Conservation (phyloP, 768 basidiomycete species). For the Hemileccinum impolitum region DNA sequence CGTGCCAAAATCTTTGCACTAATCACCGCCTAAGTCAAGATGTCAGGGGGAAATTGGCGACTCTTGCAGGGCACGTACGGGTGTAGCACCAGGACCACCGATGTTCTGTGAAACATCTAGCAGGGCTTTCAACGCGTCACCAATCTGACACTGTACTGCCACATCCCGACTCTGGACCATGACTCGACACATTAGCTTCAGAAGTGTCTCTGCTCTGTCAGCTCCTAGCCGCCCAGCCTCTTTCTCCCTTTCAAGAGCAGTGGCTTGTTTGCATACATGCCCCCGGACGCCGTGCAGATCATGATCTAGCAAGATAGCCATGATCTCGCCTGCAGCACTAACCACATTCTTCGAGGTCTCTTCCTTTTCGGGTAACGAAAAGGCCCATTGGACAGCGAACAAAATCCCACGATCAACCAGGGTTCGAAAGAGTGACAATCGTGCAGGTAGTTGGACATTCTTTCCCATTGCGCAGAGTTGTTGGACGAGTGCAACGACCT, state of each 20-base stretch:
- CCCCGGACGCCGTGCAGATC: slow-evolving; percentile 83
- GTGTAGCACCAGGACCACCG: slow-evolving; percentile 35
- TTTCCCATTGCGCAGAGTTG: slow-evolving; percentile 95
- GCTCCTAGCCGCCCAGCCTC: slow-evolving; percentile 52
- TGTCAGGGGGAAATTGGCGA: slow-evolving; percentile 3
- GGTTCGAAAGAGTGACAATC: slow-evolving; percentile 80
- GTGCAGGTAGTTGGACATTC: slow-evolving; percentile 86
- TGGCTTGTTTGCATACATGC: slow-evolving; percentile 79
- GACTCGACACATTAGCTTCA: slow-evolving; percentile 71
- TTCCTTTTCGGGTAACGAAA: slow-evolving; percentile 63
- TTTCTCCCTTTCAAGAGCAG: slow-evolving; percentile 66
- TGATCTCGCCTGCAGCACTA: slow-evolving; percentile 80
- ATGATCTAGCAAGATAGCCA: slow-evolving; percentile 84
- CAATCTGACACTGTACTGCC: slow-evolving; percentile 86
- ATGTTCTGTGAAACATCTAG: slow-evolving; percentile 66
- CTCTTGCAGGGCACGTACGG: slow-evolving; percentile 25
- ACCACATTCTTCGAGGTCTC: slow-evolving; percentile 54
- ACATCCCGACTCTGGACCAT: slow-evolving; percentile 78
- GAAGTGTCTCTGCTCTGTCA: slow-evolving; percentile 67
- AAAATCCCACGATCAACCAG: slow-evolving; percentile 87
- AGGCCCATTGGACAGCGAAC: slow-evolving; percentile 90
- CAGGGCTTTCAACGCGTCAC: slow-evolving; percentile 80
- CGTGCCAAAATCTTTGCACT: slow-evolving; percentile 50
- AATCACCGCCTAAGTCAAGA: slow-evolving; percentile 23
- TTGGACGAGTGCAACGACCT: slow-evolving; percentile 85